Base-by-base conservation (phyloP, 1,284 basidiomycete species). In the Leccinum laetum region DNA sequence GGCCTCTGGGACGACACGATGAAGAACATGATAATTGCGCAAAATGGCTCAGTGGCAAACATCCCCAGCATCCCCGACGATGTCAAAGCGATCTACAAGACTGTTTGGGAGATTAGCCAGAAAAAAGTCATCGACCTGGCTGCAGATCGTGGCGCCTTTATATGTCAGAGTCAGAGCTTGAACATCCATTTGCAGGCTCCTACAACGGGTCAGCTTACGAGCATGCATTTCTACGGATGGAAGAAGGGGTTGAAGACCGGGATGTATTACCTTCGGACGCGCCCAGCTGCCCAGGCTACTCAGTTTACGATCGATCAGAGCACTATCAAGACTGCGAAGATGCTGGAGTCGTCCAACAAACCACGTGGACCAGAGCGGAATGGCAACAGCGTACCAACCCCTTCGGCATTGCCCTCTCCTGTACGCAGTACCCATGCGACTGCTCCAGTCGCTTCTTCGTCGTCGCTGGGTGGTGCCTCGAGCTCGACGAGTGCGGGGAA, bases 171-270 rank as follows among this genome's bases (percentile, higher is more conserved):
- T 71, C 91, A 94, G 79, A 89, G 86, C 69, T 78, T 99, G 76
- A 99, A 99, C 80, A 89, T 99, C 65, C 97, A 99, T 79, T 81
- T 99, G 57, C 89, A 94, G 74, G 86, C 93, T 62, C 98, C 98
- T 58, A 96, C 95, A 10, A 86, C 93, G 70, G 95, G 94, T 18
- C 98, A 99, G 79, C 84, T 99, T 69, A 98, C 96, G 59, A 95
- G 93, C 71, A 99, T 99, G 97, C 98, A 99, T 83, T 99, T 99
- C 82, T 99, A 99, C 79, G 98, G 96, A 26, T 99, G 97, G 98
- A 98, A 98, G 88, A 95, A 95, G 81, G 98, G 98, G 32, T 83
- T 99, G 75, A 99, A 99, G 89, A 99, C 98, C 0, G 98, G 95
- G 71, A 95, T 96, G 91, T 95, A 94, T 83, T 99, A 99, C 81